Conservation (phyloP, 441 rosid genomes). For the Syzygium syzygioides region DNA sequence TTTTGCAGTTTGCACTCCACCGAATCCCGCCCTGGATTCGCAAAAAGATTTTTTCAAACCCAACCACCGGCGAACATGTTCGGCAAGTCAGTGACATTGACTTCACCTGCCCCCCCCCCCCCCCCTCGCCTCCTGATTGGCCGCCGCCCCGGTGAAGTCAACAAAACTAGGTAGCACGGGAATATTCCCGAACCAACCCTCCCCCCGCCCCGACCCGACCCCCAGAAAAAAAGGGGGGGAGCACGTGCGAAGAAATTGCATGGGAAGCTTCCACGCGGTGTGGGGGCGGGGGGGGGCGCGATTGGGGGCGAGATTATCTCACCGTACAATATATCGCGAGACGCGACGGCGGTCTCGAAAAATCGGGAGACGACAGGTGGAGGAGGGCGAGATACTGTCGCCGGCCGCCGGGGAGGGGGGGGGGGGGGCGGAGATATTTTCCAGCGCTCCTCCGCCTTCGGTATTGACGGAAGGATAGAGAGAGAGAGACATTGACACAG, state of each 20-base stretch:
- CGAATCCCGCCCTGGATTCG: too few relatives aligned
- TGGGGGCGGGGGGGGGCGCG: neutral
- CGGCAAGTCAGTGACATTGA: neutral
- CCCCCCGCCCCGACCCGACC: neutral
- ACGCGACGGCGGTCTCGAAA: neutral
- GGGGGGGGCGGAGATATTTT: neutral
- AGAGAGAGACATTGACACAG: neutral
- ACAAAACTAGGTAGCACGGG: neutral
- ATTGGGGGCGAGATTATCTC: neutral
- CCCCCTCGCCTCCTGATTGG: neutral
- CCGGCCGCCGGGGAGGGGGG: neutral
- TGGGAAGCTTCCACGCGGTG: neutral
- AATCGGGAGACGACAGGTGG: neutral
- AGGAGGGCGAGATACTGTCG: neutral
- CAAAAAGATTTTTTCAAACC: neutral
- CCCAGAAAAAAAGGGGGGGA: fast-evolving
- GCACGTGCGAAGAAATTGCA: neutral
- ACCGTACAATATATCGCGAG: neutral
- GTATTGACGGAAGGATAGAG: neutral
- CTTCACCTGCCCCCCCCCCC: neutral
- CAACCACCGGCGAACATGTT: too few relatives aligned
- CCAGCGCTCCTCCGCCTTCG: neutral
- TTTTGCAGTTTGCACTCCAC: too few relatives aligned
- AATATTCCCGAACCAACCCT: neutral
- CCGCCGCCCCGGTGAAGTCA: neutral